Base-by-base conservation (phyloP, 805 yeast species). In the Candida sanyiensis region DNA sequence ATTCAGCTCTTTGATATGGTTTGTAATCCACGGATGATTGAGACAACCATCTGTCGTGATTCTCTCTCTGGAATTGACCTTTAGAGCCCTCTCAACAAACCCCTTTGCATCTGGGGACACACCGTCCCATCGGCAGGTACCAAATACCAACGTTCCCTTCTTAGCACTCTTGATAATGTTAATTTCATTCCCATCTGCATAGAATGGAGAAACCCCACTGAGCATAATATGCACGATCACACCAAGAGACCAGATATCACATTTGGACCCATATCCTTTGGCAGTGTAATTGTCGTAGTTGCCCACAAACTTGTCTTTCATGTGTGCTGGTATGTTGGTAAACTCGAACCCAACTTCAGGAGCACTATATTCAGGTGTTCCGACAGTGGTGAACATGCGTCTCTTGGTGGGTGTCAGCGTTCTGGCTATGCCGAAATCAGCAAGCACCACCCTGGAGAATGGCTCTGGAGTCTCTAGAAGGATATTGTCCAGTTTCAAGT, bases 241-340 rank as follows among this genome's bases (percentile, higher is more conserved):
- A 0, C 87, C 87, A 4, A 80, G 49, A 1, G 87, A 80, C 88
- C 87, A 80, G 27, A 77, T 55, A 55, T 80, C 87, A 51, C 84
- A 78, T 49, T 74, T 75, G 22, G 58, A 59, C 42, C 68, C 72
- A 49, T 79, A 78, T 0, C 79, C 79, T 11, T 29, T 38, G 11
- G 45, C 43, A 13, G 48, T 29, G 1, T 21, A 11, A 3, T 20
- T 19, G 8, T 29, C 42, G 35, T 51, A 54, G 12, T 18, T 22
- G 47, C 55, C 18, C 46, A 33, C 2, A 57, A 54, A 9, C 51
- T 59, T 10, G 49, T 55, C 20, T 54, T 45, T 38, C 19, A 30
- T 7, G 8, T 60, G 51, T 32, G 52, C 49, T 3, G 58, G 55
- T 27, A 52, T 39, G 33, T 59, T 52, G 22, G 58, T 54, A 8